phyloP scores from a whole-genome alignment of 176 grass and related monocot genomes.

The Triticum turgidum region DNA sequence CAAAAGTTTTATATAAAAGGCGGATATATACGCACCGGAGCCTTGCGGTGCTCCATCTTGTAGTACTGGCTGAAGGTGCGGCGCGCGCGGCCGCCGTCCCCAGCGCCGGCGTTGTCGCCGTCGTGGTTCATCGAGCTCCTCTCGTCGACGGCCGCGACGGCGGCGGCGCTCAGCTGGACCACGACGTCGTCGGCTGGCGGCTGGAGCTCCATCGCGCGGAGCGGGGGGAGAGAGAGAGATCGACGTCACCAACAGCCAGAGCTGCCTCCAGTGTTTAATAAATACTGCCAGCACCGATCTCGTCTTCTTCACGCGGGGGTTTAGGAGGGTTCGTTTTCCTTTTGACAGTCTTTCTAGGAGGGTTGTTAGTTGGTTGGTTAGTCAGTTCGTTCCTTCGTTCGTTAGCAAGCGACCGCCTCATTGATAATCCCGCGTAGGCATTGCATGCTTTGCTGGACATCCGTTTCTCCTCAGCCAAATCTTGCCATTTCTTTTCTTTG shows the following conservation, averaged over 20 bases:
- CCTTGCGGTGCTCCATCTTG: conserved; percentile 45
- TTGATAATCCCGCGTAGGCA: background rate
- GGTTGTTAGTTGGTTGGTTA: background rate
- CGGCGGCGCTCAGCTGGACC: conserved; percentile 41
- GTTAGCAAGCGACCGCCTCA: background rate
- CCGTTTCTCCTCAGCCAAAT: background rate
- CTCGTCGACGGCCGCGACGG: conserved; percentile 37
- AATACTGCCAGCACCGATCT: background rate
- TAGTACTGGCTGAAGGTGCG: conserved; percentile 48
- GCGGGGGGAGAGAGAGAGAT: background rate
- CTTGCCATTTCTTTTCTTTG: background rate
- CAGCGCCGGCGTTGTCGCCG: background rate
- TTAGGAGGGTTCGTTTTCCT: background rate
- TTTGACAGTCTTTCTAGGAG: background rate
- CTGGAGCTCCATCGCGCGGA: conserved; percentile 32
- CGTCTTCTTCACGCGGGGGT: background rate
- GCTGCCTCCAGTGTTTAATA: background rate
- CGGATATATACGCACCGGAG: conserved; percentile 17
- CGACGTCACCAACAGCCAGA: background rate
- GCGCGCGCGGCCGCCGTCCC: background rate
- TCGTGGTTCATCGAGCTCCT: conserved; percentile 2
- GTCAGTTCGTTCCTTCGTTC: background rate
- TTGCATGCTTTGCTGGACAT: background rate
- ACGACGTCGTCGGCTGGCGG: conserved; percentile 29
- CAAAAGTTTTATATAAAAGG: background rate